These are phyloP conservation scores for Globisporangium takayamanum DNA, from an alignment of 352 stramenopile species.

Conservation along the genomic window DNA sequence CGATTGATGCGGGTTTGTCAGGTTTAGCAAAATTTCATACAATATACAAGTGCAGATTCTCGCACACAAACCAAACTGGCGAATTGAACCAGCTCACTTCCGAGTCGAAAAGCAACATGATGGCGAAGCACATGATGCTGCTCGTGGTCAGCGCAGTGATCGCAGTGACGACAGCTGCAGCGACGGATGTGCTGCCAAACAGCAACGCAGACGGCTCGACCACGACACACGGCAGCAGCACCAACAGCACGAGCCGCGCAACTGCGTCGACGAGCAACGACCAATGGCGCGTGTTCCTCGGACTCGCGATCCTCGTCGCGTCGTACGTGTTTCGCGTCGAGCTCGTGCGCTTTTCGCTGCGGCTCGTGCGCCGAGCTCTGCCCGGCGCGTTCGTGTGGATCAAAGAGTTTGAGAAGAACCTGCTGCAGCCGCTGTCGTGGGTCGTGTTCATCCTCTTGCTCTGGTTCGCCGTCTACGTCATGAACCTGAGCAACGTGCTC, in stretches of 20 bases:
- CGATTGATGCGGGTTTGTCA: no score
- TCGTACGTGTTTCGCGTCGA: slow-evolving; percentile 74
- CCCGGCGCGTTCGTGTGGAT: slow-evolving; percentile 63
- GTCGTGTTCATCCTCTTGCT: slow-evolving; percentile 73
- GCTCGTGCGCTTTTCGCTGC: slow-evolving; percentile 69
- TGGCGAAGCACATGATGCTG: background rate
- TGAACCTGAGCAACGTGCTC: slow-evolving; percentile 44
- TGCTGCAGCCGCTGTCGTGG: slow-evolving; percentile 70
- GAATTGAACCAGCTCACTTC: no score
- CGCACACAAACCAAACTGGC: no score
- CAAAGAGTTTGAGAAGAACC: slow-evolving; percentile 80
- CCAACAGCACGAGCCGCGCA: slow-evolving; percentile 2
- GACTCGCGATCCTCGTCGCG: slow-evolving; percentile 54
- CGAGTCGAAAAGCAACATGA: background rate
- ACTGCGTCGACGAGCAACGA: slow-evolving; percentile 27
- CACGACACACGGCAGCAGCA: background rate
- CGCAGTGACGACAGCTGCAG: background rate
- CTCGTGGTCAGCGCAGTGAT: background rate
- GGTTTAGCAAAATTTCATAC: no score
- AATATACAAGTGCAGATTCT: no score
- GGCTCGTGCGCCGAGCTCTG: slow-evolving; percentile 49
- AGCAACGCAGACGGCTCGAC: background rate
- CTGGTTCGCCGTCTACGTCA: slow-evolving; percentile 64
- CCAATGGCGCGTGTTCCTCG: slow-evolving; percentile 74
- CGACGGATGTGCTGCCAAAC: background rate